phyloP scores from a whole-genome alignment of 257 asterid species.

The Solanum chmielewskii region DNA sequence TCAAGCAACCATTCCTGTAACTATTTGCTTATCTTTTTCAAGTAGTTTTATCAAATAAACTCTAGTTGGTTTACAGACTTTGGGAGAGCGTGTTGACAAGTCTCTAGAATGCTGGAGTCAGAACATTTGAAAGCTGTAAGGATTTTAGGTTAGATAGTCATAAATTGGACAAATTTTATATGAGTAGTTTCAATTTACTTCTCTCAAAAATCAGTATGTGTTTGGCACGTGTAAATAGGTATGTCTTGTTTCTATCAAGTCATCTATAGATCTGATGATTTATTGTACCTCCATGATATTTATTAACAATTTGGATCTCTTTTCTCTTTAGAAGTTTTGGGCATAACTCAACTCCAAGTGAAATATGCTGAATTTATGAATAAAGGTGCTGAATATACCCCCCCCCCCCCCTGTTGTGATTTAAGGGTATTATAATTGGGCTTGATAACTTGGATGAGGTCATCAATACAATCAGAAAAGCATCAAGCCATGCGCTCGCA shows the following conservation, averaged over 20 bases:
- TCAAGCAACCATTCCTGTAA: background rate
- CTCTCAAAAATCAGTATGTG: background rate
- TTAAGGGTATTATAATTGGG: conserved; percentile 79
- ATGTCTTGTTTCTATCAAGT: background rate
- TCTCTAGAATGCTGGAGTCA: background rate
- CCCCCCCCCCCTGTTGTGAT: background rate
- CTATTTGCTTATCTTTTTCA: background rate
- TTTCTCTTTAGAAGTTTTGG: background rate
- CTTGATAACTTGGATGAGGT: conserved; percentile 81
- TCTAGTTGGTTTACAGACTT: background rate
- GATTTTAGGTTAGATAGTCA: background rate
- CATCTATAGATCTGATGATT: background rate
- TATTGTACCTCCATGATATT: background rate
- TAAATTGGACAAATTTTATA: background rate
- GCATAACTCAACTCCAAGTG: background rate
- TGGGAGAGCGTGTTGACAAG: background rate
- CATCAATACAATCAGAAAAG: conserved; percentile 55
- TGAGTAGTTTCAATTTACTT: background rate
- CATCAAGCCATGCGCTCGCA: conserved; percentile 62
- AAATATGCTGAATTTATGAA: background rate
- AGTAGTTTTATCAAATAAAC: background rate
- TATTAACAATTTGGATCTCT: background rate
- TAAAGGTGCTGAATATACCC: background rate
- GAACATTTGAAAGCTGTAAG: background rate
- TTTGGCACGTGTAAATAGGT: background rate